Evolutionary conservation across 2,329 filamentous ascomycete species (phyloP).

Genomic region (Botryotinia narcissicola): DNA sequence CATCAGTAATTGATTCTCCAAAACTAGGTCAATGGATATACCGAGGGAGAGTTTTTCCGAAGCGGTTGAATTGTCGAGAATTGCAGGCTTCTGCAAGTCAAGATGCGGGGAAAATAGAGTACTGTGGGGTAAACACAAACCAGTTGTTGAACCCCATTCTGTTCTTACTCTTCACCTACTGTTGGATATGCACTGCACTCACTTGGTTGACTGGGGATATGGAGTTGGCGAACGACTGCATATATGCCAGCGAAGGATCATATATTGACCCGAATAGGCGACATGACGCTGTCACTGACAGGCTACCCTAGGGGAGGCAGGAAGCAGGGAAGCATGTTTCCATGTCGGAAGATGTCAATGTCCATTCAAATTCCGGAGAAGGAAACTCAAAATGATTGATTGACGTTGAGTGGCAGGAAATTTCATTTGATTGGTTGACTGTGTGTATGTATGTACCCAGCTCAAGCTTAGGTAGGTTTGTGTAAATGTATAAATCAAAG

Average conservation of each 20-base stretch:
- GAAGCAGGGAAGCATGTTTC: background rate
- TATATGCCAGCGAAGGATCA: background rate
- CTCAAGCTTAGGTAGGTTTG: background rate
- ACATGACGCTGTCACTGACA: background rate
- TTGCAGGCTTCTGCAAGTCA: slow-evolving; percentile 14
- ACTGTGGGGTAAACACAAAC: slow-evolving; percentile 15
- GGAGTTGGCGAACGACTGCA: background rate
- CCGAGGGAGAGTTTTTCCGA: slow-evolving; percentile 22
- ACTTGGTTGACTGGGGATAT: background rate
- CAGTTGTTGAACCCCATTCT: slow-evolving; percentile 1
- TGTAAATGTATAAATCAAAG: background rate
- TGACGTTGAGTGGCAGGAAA: background rate
- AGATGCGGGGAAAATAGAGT: slow-evolving; percentile 15
- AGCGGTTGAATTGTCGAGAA: slow-evolving; percentile 16
- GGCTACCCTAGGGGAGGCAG: background rate
- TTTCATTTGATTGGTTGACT: background rate
- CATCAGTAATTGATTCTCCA: background rate
- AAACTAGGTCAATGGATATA: slow-evolving; percentile 18
- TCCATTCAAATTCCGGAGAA: background rate
- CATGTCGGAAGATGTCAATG: background rate
- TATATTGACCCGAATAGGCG: slow-evolving; percentile 9
- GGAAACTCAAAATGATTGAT: background rate
- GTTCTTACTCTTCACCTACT: background rate
- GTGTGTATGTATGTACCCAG: background rate
- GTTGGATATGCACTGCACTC: background rate